Conservation (phyloP, 495 filamentous ascomycete genomes). For the Neurospora terricola region DNA sequence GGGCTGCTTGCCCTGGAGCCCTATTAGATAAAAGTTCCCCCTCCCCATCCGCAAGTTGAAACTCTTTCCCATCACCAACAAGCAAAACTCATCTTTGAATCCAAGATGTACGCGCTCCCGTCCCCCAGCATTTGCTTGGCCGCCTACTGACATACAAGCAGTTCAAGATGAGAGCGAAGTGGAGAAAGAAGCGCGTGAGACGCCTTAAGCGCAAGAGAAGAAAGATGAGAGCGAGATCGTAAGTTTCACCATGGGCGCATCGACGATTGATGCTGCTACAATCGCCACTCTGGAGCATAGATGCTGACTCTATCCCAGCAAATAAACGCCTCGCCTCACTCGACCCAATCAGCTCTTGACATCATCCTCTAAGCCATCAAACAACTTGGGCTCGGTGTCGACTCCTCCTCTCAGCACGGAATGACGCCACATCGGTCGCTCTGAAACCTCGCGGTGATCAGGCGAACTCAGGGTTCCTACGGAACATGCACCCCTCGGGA, state of each 20-base stretch:
- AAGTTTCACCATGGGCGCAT: conserved; percentile 29
- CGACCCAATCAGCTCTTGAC: conserved; percentile 25
- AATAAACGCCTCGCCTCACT: conserved; percentile 51
- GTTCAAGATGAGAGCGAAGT: conserved; percentile 93
- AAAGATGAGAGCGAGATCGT: conserved; percentile 95
- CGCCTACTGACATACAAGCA: conserved; percentile 9
- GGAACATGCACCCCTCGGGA: conserved; percentile 6
- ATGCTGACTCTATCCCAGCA: conserved; percentile 34
- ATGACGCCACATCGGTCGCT: conserved; percentile 9
- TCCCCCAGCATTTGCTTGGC: conserved; percentile 1
- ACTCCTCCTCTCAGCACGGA: conserved; percentile 3
- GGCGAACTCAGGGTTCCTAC: conserved; percentile 7
- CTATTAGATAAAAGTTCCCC: conserved; percentile 20
- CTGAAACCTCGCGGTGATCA: conserved; percentile 10
- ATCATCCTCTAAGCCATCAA: conserved; percentile 8
- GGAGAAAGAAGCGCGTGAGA: conserved; percentile 98
- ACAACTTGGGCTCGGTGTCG: conserved; percentile 9
- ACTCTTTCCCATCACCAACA: conserved; percentile 21
- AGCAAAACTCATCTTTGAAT: conserved; percentile 21
- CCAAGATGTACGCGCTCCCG: conserved; percentile 9
- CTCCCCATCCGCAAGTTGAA: conserved; percentile 15
- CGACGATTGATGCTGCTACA: not conserved
- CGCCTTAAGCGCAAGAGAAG: conserved; percentile 98
- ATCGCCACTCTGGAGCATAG: conserved; percentile 2
- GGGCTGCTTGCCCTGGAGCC: conserved; percentile 24